These are phyloP conservation scores for Leccinellum rugosiceps DNA, from an alignment of 768 basidiomycete species.

Conservation along the genomic window DNA sequence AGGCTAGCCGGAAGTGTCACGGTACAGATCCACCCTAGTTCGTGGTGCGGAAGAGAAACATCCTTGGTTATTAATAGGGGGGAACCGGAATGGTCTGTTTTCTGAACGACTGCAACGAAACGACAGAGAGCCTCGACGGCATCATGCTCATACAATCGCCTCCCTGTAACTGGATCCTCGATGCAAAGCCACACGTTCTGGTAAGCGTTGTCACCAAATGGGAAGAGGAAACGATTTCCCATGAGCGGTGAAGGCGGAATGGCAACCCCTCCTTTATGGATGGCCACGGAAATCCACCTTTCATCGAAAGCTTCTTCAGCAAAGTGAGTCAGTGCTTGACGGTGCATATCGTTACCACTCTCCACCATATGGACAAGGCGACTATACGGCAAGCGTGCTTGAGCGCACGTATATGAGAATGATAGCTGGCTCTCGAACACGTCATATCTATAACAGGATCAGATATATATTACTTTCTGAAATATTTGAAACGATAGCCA, in stretches of 20 bases:
- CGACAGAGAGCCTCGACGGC: constrained; percentile 57
- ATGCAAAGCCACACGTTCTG: constrained; percentile 37
- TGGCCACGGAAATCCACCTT: constrained; percentile 50
- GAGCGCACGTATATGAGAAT: constrained; percentile 51
- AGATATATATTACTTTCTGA: constrained; percentile 3
- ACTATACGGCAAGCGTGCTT: constrained; percentile 44
- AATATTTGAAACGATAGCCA: constrained; percentile 12
- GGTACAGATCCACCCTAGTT: constrained; percentile 41
- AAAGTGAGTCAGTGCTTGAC: constrained; percentile 46
- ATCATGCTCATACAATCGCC: constrained; percentile 55
- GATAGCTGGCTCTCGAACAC: constrained; percentile 58
- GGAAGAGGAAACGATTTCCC: constrained; percentile 41
- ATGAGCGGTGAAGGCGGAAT: constrained; percentile 45
- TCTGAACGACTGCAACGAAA: constrained; percentile 34
- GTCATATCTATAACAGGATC: constrained; percentile 34
- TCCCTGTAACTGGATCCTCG: constrained; percentile 60
- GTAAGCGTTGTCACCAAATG: constrained; percentile 42
- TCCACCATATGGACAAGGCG: constrained; percentile 65
- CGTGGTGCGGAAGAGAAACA: constrained; percentile 16
- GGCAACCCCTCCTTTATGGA: constrained; percentile 31
- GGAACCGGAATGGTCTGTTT: neutral
- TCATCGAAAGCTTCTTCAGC: constrained; percentile 40
- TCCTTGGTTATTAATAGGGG: constrained; percentile 26
- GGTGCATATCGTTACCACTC: constrained; percentile 52
- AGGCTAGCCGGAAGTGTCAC: constrained; percentile 46